A percentile compares a stretch with the other conserved stretches of the same genome.
phyloP scores from a whole-genome alignment of 257 asterid genomes.

The Vinca minor region DNA sequence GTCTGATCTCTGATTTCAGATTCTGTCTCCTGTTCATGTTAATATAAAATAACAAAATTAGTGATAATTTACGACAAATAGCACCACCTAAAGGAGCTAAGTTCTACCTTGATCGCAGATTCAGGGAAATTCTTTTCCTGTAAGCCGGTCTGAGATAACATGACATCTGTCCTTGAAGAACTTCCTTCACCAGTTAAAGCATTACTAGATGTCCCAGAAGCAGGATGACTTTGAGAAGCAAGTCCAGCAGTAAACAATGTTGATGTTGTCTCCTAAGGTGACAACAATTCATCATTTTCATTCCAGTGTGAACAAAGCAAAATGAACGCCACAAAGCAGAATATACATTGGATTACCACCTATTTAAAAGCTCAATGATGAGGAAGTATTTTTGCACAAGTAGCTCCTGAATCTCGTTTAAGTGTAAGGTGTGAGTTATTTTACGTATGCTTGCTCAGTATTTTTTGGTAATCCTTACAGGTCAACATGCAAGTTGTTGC shows the following conservation, averaged over 20 bases:
- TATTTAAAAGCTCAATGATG: background rate
- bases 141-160: slow-evolving; percentile 25
- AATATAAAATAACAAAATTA: slow-evolving; percentile 1
- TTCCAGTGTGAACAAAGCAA: background rate
- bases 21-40: slow-evolving; percentile 40
- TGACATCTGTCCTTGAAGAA: slow-evolving; percentile 24
- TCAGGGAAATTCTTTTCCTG: slow-evolving; percentile 28
- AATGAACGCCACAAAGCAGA: background rate
- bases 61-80: slow-evolving; percentile 6
- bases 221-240: slow-evolving; percentile 46
- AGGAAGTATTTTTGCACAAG: too few relatives aligned
- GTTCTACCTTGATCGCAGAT: slow-evolving; percentile 40
- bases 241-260: slow-evolving; percentile 69
- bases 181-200: slow-evolving; percentile 42
- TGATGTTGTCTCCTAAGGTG: slow-evolving; percentile 68
- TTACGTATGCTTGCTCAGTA: too few relatives aligned
- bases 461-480: too few relatives aligned
- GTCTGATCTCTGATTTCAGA: slow-evolving; percentile 22
- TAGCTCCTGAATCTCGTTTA: too few relatives aligned
- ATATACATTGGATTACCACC: background rate
- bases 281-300: background rate
- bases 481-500: too few relatives aligned
- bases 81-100: slow-evolving; percentile 1
- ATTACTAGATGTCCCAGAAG: slow-evolving; percentile 35
- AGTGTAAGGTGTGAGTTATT: too few relatives aligned